Evolutionary conservation across 805 yeast genomes (phyloP), one percentile per base, ranked within the genome.

Genomic region (Kodamaea lidongshanica): DNA sequence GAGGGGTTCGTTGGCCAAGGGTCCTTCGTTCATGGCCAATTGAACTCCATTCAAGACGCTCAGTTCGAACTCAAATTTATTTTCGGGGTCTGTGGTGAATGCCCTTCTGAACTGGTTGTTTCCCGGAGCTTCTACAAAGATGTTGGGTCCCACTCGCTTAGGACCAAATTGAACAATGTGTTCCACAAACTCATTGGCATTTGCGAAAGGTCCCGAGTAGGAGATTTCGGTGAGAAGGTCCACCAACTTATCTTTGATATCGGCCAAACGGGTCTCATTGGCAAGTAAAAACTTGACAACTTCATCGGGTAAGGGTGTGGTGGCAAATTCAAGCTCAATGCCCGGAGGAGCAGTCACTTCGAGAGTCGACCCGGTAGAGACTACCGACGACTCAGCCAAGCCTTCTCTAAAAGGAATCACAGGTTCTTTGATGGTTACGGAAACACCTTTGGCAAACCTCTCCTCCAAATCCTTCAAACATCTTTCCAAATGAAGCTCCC

Each of bases 351-450:
- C 23, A 80, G 79, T 42, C 78, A 61, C 4, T 70, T 39, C 44
- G 1, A 42, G 45, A 1, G 23, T 30, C 3, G 38, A 37, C 7
- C 33, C 47, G 13, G 23, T 23, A 11, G 75, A 6, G 64, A 36
- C 12, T 7, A 35, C 37, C 25, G 68, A 70, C 67, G 77, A 59
- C 9, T 72, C 78, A 7, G 70, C 54, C 4, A 85, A 75, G 0
- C 96, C 84, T 53, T 92, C 99, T 39, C 95, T 64, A 52, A 81
- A 92, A 7, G 98, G 97, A 41, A 92, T 94, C 13, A 83, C 89
- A 0, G 98, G 97, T 46, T 85, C 83, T 16, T 95, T 89, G 18
- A 79, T 74, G 3, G 81, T 74, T 7, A 92, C 77, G 29, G 86
- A 96, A 43, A 87, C 74, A 8, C 88, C 87, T 30, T 56, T 59